phyloP scores from a whole-genome alignment of 176 grass and related monocot species.

The Lolium rigidum region DNA sequence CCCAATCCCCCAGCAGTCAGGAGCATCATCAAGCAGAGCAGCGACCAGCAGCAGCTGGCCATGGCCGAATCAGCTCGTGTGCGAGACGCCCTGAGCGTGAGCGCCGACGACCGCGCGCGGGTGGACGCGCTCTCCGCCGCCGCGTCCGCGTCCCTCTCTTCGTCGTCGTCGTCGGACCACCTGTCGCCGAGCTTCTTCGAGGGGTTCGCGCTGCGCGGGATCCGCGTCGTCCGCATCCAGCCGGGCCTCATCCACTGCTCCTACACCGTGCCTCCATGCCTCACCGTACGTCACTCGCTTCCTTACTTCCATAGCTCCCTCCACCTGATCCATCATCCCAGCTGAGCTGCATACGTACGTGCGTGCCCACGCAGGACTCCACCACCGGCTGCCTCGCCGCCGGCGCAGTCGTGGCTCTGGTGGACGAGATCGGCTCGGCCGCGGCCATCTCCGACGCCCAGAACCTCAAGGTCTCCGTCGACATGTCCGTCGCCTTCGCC shows the following conservation, averaged over 20 bases:
- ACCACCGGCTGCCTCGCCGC: conserved; percentile 56
- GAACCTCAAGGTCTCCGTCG: conserved; percentile 61
- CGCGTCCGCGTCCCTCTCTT: conserved; percentile 26
- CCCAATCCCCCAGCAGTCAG: too few species aligned
- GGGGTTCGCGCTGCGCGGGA: conserved; percentile 67
- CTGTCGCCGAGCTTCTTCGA: conserved; percentile 67
- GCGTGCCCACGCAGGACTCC: background rate
- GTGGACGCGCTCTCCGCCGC: conserved; percentile 53
- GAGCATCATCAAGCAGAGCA: background rate
- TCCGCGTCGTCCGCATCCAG: conserved; percentile 61
- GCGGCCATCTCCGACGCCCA: conserved; percentile 50
- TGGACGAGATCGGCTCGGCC: conserved; percentile 62
- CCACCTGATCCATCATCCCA: background rate
- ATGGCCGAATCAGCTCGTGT: background rate
- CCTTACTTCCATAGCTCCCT: background rate
- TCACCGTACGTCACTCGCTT: conserved; percentile 40
- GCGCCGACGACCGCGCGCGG: conserved; percentile 41
- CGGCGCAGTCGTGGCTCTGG: conserved; percentile 69
- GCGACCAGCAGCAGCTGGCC: too few species aligned
- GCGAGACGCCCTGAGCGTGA: conserved; percentile 40
- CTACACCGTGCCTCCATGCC: conserved; percentile 75
- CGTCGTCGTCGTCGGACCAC: background rate
- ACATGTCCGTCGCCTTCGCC: conserved; percentile 79
- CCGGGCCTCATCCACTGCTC: conserved; percentile 75
- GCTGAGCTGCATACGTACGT: too few species aligned